Evolutionary conservation across 371 early-diverging fungal genomes (phyloP).

Genomic region (Mortierella sp.): DNA sequence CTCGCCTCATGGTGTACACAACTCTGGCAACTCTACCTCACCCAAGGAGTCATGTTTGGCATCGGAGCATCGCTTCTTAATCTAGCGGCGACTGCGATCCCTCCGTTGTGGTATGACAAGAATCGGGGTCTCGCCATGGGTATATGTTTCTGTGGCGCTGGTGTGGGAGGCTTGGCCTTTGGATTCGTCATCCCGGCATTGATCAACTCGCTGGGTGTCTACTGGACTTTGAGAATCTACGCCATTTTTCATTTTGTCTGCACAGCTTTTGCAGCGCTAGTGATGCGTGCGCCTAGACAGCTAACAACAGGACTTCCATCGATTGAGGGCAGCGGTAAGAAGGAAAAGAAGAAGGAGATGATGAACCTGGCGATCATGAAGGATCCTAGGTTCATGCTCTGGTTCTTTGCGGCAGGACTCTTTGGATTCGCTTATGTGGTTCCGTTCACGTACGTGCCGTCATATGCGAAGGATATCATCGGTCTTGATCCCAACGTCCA

Average conservation of each 20-base stretch:
- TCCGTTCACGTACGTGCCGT: constrained; percentile 41
- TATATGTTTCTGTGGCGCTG: constrained; percentile 75
- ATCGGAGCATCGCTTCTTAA: constrained; percentile 75
- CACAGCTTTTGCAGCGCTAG: constrained; percentile 57
- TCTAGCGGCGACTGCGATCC: constrained; percentile 75
- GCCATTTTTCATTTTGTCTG: constrained; percentile 69
- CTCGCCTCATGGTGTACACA: constrained; percentile 70
- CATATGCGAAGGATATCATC: constrained; percentile 35
- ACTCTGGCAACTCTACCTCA: constrained; percentile 76
- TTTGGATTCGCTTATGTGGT: constrained; percentile 46
- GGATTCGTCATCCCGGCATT: constrained; percentile 67
- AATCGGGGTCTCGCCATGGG: constrained; percentile 81
- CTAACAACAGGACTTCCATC: constrained; percentile 47
- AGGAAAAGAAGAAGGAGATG: constrained; percentile 55
- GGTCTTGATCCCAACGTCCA: constrained; percentile 56
- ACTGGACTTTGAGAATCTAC: constrained; percentile 75
- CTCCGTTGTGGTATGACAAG: constrained; percentile 78
- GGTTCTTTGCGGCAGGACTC: constrained; percentile 37
- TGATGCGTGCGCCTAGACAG: constrained; percentile 62
- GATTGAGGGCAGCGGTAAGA: too few relatives aligned
- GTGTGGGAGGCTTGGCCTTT: constrained; percentile 76
- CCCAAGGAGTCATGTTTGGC: constrained; percentile 78
- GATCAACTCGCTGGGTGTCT: constrained; percentile 62
- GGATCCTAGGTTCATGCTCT: constrained; percentile 54
- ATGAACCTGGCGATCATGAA: constrained; percentile 42